Conservation (phyloP, 768 basidiomycete genomes). For the Kwoniella botswanensis region DNA sequence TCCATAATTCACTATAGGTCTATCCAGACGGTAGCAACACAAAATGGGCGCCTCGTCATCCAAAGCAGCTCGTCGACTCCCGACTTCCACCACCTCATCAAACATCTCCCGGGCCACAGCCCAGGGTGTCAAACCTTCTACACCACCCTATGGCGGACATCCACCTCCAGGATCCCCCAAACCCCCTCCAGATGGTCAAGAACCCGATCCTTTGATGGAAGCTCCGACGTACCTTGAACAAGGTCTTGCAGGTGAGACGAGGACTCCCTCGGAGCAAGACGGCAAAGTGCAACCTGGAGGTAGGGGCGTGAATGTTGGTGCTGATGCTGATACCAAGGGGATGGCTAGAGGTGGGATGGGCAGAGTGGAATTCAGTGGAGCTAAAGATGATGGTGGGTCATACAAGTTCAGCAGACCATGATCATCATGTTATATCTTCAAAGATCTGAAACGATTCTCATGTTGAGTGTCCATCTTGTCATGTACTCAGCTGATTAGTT, state of each 20-base stretch:
- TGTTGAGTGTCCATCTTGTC: no score
- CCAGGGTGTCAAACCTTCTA: constrained; percentile 2
- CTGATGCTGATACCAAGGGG: constrained; percentile 6
- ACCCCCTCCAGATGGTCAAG: constrained; percentile 12
- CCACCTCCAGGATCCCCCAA: constrained; percentile 10
- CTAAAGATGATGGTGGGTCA: constrained; percentile 54
- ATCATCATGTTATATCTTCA: no score
- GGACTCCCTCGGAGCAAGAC: constrained; percentile 5
- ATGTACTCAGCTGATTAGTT: background rate
- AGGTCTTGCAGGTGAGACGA: constrained; percentile 32
- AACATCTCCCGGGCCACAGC: constrained; percentile 2
- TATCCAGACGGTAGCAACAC: background rate
- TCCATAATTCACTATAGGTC: background rate
- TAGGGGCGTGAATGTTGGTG: constrained; percentile 3
- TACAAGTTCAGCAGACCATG: no score
- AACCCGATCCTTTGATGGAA: constrained; percentile 25
- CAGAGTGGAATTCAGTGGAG: constrained; percentile 45
- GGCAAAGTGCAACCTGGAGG: background rate
- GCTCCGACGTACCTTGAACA: constrained; percentile 15
- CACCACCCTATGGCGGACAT: constrained; percentile 19
- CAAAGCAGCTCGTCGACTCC: constrained; percentile 51
- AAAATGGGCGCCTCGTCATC: constrained; percentile 52
- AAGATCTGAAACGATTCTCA: no score
- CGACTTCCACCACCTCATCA: constrained; percentile 33
- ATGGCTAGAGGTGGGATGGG: constrained; percentile 31